Base-by-base conservation (phyloP, 805 yeast species). In the Priceomyces medius region DNA sequence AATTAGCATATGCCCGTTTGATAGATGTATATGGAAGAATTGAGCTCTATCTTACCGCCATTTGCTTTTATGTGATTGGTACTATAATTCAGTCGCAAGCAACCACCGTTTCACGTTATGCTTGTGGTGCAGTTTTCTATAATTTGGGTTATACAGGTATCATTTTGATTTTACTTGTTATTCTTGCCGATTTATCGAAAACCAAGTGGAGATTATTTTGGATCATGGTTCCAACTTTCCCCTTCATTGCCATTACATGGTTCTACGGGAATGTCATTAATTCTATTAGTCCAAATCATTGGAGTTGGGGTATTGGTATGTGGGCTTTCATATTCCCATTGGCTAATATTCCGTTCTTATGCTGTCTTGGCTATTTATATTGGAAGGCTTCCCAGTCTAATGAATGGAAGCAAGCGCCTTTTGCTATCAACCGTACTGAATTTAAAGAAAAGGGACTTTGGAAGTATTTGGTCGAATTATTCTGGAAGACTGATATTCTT, bases 401-500 rank as follows among this genome's bases (percentile, higher is more conserved):
- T 17, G 51, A 44, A 35, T 51, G 58, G 56, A 48, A 39, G 27
- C 27, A 19, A 20, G 42, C 45, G 33, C 35, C 20, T 7, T 42
- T 37, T 20, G 44, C 45, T 31, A 7, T 18, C 16, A 41, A 50
- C 40, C 40, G 32, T 27, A 35, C 28, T 27, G 17, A 27, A 37
- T 28, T 38, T 28, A 34, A 39, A 23, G 29, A 43, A 29, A 31
- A 42, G 38, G 50, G 48, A 31, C 6, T 20, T 18, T 14, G 38
- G 32, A 38, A 37, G 3, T 42, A 46, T 24, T 12, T 44, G 16
- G 32, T 29, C 24, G 36, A 40, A 24, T 40, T 51, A 20, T 52
- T 58, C 48, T 59, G 59, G 51, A 64, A 64, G 40, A 60, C 66
- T 40, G 74, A 68, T 50, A 42, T 63, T 20, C 39, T 63, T 36